Evolutionary conservation across 2,329 filamentous ascomycete species (phyloP).

Genomic region (Sarocladiaceae sp.): DNA sequence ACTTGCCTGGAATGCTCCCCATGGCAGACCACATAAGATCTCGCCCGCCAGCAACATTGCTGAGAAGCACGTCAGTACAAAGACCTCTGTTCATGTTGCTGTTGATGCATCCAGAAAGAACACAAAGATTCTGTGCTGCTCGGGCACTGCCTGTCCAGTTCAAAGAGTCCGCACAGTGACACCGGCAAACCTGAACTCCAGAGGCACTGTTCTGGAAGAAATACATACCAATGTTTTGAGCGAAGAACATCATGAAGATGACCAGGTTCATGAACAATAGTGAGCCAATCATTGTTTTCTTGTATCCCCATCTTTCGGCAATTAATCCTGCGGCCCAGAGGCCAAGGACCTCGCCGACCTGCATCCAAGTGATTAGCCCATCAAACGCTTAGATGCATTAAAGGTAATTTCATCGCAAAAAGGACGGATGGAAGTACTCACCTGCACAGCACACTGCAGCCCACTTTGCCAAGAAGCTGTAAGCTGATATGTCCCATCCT

Average conservation of each 20-base stretch:
- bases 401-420: neutral
- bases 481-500: slow-evolving; percentile 38
- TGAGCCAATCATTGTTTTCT: slow-evolving; percentile 40
- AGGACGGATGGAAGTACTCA: neutral
- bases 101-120: neutral
- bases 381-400: slow-evolving; percentile 34
- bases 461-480: slow-evolving; percentile 52
- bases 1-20: neutral
- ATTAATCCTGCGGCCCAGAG: slow-evolving; percentile 45
- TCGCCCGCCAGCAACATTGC: neutral
- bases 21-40: neutral
- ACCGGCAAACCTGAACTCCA: too few species aligned
- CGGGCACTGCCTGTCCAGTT: neutral
- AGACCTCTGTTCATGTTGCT: neutral
- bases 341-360: slow-evolving; percentile 49
- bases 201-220: too few species aligned
- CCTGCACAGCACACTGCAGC: slow-evolving; percentile 19
- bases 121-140: neutral
- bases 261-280: slow-evolving; percentile 40
- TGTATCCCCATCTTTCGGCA: slow-evolving; percentile 44
- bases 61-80: neutral
- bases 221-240: slow-evolving; percentile 28
- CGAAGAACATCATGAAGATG: slow-evolving; percentile 49
- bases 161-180: neutral
- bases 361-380: slow-evolving; percentile 19